Conservation (phyloP, 768 basidiomycete genomes). For the Lactifluus hygrophoroides region DNA sequence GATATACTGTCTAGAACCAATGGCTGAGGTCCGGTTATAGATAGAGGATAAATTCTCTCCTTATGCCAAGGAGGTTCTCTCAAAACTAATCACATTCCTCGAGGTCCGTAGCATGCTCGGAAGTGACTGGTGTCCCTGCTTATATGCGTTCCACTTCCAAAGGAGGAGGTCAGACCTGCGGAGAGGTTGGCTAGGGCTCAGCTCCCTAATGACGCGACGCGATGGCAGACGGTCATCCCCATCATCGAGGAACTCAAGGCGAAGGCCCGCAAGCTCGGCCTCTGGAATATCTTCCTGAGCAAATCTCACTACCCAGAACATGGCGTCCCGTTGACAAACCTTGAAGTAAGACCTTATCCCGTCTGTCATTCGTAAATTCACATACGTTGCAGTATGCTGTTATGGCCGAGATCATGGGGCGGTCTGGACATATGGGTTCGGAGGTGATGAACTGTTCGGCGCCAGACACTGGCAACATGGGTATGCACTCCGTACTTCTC, state of each 20-base stretch:
- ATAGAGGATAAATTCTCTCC: constrained; percentile 90
- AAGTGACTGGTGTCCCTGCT: neutral
- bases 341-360: constrained; percentile 54
- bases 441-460: constrained; percentile 91
- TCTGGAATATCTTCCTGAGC: constrained; percentile 98
- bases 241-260: constrained; percentile 77
- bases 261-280: constrained; percentile 78
- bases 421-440: constrained; percentile 72
- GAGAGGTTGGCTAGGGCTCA: constrained; percentile 70
- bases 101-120: constrained; percentile 41
- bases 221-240: constrained; percentile 82
- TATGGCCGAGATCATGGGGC: constrained; percentile 93
- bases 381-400: constrained; percentile 66
- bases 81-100: constrained; percentile 76
- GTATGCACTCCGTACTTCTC: constrained; percentile 34
- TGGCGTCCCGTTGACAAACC: constrained; percentile 85
- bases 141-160: neutral
- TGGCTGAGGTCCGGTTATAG: constrained; percentile 30
- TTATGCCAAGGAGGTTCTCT: constrained; percentile 78
- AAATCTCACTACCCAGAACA: constrained; percentile 85
- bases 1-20: neutral
- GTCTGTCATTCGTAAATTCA: neutral
- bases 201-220: constrained; percentile 60
- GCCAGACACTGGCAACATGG: constrained; percentile 98
- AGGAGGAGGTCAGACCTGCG: constrained; percentile 89